Evolutionary conservation across 1,284 basidiomycete species (phyloP), one percentile per base, ranked within the genome.

Genomic region (Ganoderma meredithae): DNA sequence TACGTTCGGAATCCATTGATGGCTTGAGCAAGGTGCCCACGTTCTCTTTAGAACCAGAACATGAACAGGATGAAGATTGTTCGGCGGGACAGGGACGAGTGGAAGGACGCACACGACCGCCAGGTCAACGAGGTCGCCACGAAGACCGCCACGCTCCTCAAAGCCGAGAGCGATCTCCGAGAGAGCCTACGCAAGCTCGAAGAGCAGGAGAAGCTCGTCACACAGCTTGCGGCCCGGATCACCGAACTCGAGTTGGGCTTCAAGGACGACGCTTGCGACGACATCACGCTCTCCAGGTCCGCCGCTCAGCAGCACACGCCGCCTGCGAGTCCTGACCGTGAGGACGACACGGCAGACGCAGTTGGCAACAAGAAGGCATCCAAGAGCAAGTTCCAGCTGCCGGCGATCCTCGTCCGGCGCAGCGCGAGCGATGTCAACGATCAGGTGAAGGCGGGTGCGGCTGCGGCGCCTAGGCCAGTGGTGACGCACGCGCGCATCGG

Each of bases 11-110:
- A 33, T 7, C 19, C 19, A 17, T 8, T 39, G 27, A 8, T 9
- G 15, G 17, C 33, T 8, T 0, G 55, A 9, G 8, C 55, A n/a
- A 3, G 33, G 36, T 15, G 55, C 33, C 39, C 17, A 56, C 33
- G 3, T 5, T 19, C 15, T 36, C 33, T 39, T 5, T 33, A 56
- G 55, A 36, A n/a, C 55, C 27, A 56, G 55, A 56, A 36, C 19
- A n/a, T 53, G 52, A 53, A 36, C 33, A 33, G 55, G 33, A 39
- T 56, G 55, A 56, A 56, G 55, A 56, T 39, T 33, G 17, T 56
- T 33, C 55, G 33, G 55, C 55, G 31, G 17, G 55, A 56, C 8
- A 33, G 55, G 55, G 55, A 56, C 31, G 55, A 56, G 15, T 56
- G 33, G 31, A 56, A 56, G 55, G 55, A 56, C 2, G 55, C 55